Evolutionary conservation across 2,329 filamentous ascomycete genomes (phyloP), one percentile per base, ranked within the genome.

Genomic region (Penicillium sp.): DNA sequence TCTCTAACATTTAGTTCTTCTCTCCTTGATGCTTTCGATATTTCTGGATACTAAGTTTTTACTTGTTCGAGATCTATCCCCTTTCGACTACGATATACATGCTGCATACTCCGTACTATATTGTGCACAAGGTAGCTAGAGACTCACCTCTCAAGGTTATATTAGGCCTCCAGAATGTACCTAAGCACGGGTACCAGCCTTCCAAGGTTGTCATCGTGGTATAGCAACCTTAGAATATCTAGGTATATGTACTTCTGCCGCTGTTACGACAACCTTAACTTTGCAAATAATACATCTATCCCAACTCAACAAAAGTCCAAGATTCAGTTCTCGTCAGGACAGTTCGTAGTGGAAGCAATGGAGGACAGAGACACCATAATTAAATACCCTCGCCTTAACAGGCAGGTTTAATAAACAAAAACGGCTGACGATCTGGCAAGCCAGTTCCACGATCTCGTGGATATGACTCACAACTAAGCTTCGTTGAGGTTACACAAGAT

Each of bases 361-460:
- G 82, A 82, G 69, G 77, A 79, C 66, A 74, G 75, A 42, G 72
- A 78, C 37, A 81, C 78, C 44, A 77, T 82, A 50, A 79, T 82
- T 61, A 56, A 77, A 79, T 81, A 62, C 58, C 9, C 26, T 40
- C 40, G 53, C 35, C 14, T 11, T 26, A 3, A n/a, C 8, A 26
- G 9, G 14, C 9, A 26, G 9, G 14, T 9, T 42, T 26, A 10
- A 17, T n/a, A 17, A 28, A 42, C 36, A 12, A 28, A 17, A 28
- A 72, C 30, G 66, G 72, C 60, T 46, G 12, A 47, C 25, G 16
- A 25, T 16, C 16, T 2, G 3, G 36, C 12, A 17, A 78, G 80
- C 50, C 84, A 88, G 66, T 88, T 87, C 77, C 87, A 87, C 58
- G 77, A 83, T 38, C 71, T 87, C 43, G 83, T 88, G 69, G 88